Base-by-base conservation (phyloP, 1,284 basidiomycete species). In the Sparassis latifolia region DNA sequence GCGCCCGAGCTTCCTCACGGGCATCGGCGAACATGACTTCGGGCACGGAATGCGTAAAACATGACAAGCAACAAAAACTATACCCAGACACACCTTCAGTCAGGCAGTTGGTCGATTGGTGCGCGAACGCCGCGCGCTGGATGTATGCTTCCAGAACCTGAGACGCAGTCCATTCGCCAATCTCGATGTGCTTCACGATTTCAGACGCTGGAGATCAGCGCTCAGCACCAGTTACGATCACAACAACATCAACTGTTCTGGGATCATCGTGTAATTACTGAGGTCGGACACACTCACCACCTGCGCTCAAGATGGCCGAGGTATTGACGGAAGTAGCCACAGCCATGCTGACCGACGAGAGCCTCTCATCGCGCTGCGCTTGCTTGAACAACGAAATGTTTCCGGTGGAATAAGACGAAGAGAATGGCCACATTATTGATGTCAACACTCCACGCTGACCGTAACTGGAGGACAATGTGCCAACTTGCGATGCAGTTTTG, bases 121-220 rank as follows among this genome's bases (percentile, higher is more conserved):
- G 89, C 0, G 86, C 84, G 33, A 75, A 65, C 1, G 71, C 74
- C 0, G 90, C 81, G 4, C 82, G 78, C 1, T 79, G 71, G 52
- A 92, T 84, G 66, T 81, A 93, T 31, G 86, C 87, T 48, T 84
- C 78, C 6, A 92, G 66, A 6, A 92, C 85, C 44, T 77, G 69
- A 1, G 75, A 76, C 5, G 90, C 82, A 0, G 86, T 91, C 88
- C 89, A 93, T 65, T 78, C 70, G 6, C 79, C 74, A 4, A 66
- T 68, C 53, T 73, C 63, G 43, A 89, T 87, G 44, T 61, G 72
- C 43, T 70, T 55, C 12, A 85, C 84, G 38, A 89, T 87, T 55
- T 86, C 77, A 3, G 71, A 67, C n/a, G 35, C 35, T 38, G n/a
- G n/a, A 38, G 20, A 20, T 20, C 20, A 20, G 20, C 20, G 20